phyloP scores from a whole-genome alignment of 2,329 filamentous ascomycete species.

The Didymella sp. region DNA sequence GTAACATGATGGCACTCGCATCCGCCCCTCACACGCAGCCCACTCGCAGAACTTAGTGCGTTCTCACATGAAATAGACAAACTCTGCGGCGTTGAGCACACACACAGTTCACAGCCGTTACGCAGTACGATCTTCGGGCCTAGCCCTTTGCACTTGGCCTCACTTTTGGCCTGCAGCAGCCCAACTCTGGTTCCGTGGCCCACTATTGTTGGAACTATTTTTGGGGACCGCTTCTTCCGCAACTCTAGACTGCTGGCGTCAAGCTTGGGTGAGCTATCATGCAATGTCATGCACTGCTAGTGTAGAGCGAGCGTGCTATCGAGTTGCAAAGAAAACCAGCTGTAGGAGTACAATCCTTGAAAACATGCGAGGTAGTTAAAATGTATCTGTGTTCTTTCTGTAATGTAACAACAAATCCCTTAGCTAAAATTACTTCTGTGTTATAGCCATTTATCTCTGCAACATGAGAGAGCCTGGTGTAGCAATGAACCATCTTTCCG shows the following conservation, averaged over 20 bases:
- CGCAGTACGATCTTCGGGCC: not conserved
- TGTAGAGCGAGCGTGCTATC: not conserved
- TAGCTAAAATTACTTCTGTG: no score
- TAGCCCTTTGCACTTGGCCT: not conserved
- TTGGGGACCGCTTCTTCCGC: slow-evolving; percentile 5
- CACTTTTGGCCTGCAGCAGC: not conserved
- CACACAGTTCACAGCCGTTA: not conserved
- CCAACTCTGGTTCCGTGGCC: slow-evolving; percentile 3
- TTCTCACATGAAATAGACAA: not conserved
- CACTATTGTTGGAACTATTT: not conserved
- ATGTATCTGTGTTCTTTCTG: no score
- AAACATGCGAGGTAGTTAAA: no score
- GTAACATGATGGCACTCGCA: not conserved
- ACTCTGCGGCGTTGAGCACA: not conserved
- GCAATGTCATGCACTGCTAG: not conserved
- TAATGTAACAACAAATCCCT: no score
- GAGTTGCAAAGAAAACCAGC: no score
- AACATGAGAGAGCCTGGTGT: no score
- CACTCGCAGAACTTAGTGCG: not conserved
- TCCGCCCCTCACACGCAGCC: not conserved
- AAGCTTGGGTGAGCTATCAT: slow-evolving; percentile 6
- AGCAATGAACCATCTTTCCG: not conserved
- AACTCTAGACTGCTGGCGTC: not conserved
- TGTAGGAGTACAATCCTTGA: no score
- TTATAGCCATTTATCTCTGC: no score